Evolutionary conservation across 1,139 yeast species (phyloP).

Genomic region (Protomyces pachydermus): DNA sequence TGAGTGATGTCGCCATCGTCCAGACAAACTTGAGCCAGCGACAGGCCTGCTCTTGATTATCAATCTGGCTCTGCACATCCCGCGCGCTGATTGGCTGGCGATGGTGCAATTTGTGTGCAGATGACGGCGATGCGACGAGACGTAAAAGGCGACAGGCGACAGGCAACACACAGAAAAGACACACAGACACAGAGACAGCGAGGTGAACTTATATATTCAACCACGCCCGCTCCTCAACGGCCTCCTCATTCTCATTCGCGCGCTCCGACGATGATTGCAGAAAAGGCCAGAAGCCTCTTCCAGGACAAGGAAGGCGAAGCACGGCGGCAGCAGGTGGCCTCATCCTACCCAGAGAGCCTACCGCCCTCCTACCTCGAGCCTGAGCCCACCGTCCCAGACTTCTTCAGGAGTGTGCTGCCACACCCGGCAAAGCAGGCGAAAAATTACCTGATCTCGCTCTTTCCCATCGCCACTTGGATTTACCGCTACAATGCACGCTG

Average conservation of each 20-base stretch:
- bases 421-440: conserved; percentile 35
- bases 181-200: too few relatives aligned
- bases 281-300: conserved; percentile 6
- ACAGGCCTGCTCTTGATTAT: too few relatives aligned
- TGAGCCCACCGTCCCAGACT: conserved; percentile 22
- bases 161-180: too few relatives aligned
- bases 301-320: conserved; percentile 8
- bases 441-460: conserved; percentile 56
- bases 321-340: conserved; percentile 2
- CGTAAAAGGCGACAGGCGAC: not conserved
- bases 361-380: conserved; percentile 18
- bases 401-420: conserved; percentile 4
- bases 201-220: too few relatives aligned
- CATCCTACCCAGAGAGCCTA: conserved; percentile 7
- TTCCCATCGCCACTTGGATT: conserved; percentile 79
- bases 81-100: not conserved
- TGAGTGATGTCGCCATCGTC: too few relatives aligned
- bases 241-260: not conserved
- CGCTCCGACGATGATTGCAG: not conserved
- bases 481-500: conserved; percentile 74
- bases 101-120: not conserved
- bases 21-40: too few relatives aligned
- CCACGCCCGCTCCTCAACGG: too few relatives aligned
- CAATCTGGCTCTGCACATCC: not conserved
- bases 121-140: not conserved